phyloP scores from a whole-genome alignment of 208 protist species.

The Novymonas esmeraldas region DNA sequence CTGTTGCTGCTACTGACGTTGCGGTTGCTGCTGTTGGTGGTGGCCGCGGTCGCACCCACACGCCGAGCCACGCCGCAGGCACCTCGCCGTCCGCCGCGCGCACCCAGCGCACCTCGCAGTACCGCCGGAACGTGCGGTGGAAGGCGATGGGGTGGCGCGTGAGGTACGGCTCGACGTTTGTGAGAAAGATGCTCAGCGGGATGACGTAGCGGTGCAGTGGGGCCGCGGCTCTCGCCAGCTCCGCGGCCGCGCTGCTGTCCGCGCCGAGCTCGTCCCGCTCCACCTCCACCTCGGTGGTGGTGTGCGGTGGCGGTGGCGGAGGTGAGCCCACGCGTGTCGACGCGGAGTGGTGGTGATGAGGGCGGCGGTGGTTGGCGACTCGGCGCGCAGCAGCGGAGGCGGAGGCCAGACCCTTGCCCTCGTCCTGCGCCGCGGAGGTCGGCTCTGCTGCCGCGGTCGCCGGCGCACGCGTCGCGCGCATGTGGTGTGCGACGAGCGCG shows the following conservation, averaged over 20 bases:
- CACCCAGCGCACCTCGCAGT: conserved; percentile 48
- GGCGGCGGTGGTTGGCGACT: not conserved
- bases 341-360: not conserved
- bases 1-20: not conserved
- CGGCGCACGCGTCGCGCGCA: conserved; percentile 10
- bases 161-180: conserved; percentile 31
- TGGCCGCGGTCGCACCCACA: conserved; percentile 38
- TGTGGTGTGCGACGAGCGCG: conserved; percentile 4
- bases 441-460: not conserved
- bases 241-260: not conserved
- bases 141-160: conserved; percentile 29
- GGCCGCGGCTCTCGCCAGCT: conserved; percentile 6
- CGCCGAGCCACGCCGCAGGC: conserved; percentile 38
- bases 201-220: conserved; percentile 27
- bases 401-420: not conserved
- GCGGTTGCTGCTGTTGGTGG: not conserved
- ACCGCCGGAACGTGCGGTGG: conserved; percentile 27
- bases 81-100: conserved; percentile 17
- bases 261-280: not conserved
- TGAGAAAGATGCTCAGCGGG: conserved; percentile 36
- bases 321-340: not conserved
- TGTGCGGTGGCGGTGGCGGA: not conserved
- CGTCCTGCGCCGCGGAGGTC: not conserved
- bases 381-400: not conserved
- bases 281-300: not conserved